Evolutionary conservation across 495 filamentous ascomycete species (phyloP), one percentile per base, ranked within the genome.

Genomic region (Aspergillus steynii): DNA sequence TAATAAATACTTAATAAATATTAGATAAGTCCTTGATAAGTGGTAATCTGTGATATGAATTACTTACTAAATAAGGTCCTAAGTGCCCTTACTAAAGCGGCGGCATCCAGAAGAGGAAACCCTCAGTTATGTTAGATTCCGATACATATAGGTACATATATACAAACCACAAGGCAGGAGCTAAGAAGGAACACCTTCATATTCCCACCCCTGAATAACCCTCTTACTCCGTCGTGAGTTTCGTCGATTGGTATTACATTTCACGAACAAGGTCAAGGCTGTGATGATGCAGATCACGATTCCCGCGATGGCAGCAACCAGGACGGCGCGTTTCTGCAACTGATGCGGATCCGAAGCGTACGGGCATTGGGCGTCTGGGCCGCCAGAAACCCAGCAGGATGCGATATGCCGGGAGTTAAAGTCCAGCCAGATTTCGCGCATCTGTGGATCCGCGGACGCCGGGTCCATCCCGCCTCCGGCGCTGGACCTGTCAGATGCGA

Each of bases 101-200:
- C 31, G 31, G 31, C 7, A 7, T 32, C 31, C 31, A 4, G 31
- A 32, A 32, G 31, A 32, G 31, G 31, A 32, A 32, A 32, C 7
- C 31, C 31, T 20, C 20, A 20, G 20, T 20, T 20, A 20, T 20
- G 20, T 20, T 20, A 20, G 20, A 20, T 20, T 20, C 20, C 20
- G 20, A 20, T 20, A 20, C 20, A 20, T 20, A 20, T 20, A 20
- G 20, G 20, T 20, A 20, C 20, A 20, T 20, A 20, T 20, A 20
- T 20, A 20, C 20, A 20, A 20, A 20, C 20, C 20, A 20, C 20
- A 20, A 20, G 20, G 20, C 20, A 50, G 15, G 48, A 50, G 32
- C 51, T 58, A 81, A n/a, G 77, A 79, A 34, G 86, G 86, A 37
- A 89, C 84, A 25, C 86, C 86, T 64, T 89, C 86, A 72, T 89